Percentiles rank a stretch among this genome's conserved stretches.
These are phyloP conservation scores for Lupinus albus DNA, from an alignment of 306 rosid genomes.

Conservation along the genomic window DNA sequence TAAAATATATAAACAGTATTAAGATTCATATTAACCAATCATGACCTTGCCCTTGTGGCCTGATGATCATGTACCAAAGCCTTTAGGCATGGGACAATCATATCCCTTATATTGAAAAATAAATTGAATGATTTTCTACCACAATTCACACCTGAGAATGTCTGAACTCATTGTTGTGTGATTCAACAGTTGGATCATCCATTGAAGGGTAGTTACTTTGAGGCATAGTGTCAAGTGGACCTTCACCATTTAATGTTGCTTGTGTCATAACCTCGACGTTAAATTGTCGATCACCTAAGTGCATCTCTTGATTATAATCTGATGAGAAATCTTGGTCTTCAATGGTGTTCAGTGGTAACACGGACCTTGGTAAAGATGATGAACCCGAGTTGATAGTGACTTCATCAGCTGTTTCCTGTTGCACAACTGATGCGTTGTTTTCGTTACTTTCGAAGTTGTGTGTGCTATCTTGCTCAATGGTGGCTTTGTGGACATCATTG, in stretches of 20 bases:
- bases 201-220: slow-evolving; percentile 10
- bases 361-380: slow-evolving; percentile 51
- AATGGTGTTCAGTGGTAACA: slow-evolving; percentile 26
- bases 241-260: slow-evolving; percentile 35
- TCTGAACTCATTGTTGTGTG: slow-evolving; percentile 33
- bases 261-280: slow-evolving; percentile 27
- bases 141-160: slow-evolving; percentile 50
- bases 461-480: slow-evolving; percentile 23
- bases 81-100: neutral
- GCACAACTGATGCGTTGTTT: slow-evolving; percentile 40
- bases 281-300: slow-evolving; percentile 22
- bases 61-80: slow-evolving; percentile 24
- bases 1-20: neutral
- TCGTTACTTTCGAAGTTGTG: slow-evolving; percentile 36
- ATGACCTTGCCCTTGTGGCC: neutral
- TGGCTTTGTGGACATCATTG: slow-evolving; percentile 31
- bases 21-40: slow-evolving; percentile 5
- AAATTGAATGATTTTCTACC: neutral
- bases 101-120: neutral
- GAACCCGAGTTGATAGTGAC: slow-evolving; percentile 44
- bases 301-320: slow-evolving; percentile 28
- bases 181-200: slow-evolving; percentile 34
- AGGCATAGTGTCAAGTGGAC: slow-evolving; percentile 11
- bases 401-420: slow-evolving; percentile 42
- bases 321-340: slow-evolving; percentile 37